Evolutionary conservation across 1,139 yeast species (phyloP), one percentile per base, ranked within the genome.

Genomic region (Debaryomyces sp.): DNA sequence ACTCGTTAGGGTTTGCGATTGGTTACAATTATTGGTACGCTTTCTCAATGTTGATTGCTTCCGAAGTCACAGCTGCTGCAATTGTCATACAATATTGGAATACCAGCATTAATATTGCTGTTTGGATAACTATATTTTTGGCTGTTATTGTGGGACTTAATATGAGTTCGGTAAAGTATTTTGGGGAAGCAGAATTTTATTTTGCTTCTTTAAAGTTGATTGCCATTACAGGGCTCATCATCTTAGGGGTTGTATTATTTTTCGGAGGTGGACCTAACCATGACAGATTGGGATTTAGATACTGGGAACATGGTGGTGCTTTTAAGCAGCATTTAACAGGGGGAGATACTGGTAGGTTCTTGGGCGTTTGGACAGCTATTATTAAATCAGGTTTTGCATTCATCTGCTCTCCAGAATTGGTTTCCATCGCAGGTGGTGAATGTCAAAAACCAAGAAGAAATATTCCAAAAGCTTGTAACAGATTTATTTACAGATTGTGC

Each of bases 151-250:
- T 77, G n/a, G 53, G 56, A 3, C 59, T 78, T 22, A 79, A 80
- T 54, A 61, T 76, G 60, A 60, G 67, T 43, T 71, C 80, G 6
- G 83, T 84, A 24, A 70, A 67, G 50, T 75, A 72, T 42, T 84
- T 81, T 57, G 89, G 89, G 33, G 89, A 85, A 58, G 70, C 84
- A 7, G 89, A 85, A 61, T 85, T 82, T 60, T 81, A 83, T 80
- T 73, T 85, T 53, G 89, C 91, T 0, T 67, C 83, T 29, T 68
- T 85, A 50, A 86, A 74, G 50, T 63, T 75, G 52, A 59, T 73
- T 45, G 66, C 74, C 5, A 65, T 73, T 43, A 56, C 66, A 3
- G 77, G 77, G 2, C 66, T 74, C 51, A 70, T 74, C 46, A 70
- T 75, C 38, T 60, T 71, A 48, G 78, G 78, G n/a, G 66, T 67